Conservation (phyloP, 1,284 basidiomycete species). For the Gymnopus androsaceus region DNA sequence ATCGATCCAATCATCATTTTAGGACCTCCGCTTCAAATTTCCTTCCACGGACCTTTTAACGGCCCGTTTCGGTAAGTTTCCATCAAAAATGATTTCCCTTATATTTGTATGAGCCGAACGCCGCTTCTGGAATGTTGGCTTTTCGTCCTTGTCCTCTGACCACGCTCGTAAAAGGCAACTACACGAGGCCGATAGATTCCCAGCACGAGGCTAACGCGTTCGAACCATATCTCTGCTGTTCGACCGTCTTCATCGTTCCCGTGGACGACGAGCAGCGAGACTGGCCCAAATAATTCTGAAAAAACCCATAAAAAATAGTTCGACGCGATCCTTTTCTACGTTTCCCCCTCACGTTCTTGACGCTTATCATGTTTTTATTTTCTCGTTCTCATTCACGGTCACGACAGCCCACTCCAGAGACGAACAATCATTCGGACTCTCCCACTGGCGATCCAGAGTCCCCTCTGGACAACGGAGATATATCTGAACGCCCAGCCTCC, state of each 20-base stretch:
- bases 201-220: constrained; percentile 44
- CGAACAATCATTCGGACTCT: constrained; percentile 19
- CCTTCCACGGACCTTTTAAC: neutral
- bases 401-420: constrained; percentile 45
- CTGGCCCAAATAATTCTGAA: constrained; percentile 15
- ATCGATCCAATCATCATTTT: neutral
- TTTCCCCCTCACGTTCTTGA: constrained; percentile 12
- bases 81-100: constrained; percentile 1
- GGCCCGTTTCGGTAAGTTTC: neutral
- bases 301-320: constrained; percentile 23
- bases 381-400: constrained; percentile 44
- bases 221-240: constrained; percentile 27
- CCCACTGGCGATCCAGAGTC: constrained; percentile 28
- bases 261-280: constrained; percentile 14
- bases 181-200: constrained; percentile 45
- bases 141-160: constrained; percentile 12
- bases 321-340: constrained; percentile 15
- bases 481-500: constrained; percentile 10
- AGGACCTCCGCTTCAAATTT: neutral
- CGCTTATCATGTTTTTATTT: constrained; percentile 29
- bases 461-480: constrained; percentile 20
- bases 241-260: constrained; percentile 23
- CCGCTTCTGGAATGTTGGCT: neutral
- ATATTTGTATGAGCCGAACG: constrained; percentile 5
- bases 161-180: constrained; percentile 33